Evolutionary conservation across 2,329 filamentous ascomycete species (phyloP), one percentile per base, ranked within the genome.

Genomic region (Fusarium sp.): DNA sequence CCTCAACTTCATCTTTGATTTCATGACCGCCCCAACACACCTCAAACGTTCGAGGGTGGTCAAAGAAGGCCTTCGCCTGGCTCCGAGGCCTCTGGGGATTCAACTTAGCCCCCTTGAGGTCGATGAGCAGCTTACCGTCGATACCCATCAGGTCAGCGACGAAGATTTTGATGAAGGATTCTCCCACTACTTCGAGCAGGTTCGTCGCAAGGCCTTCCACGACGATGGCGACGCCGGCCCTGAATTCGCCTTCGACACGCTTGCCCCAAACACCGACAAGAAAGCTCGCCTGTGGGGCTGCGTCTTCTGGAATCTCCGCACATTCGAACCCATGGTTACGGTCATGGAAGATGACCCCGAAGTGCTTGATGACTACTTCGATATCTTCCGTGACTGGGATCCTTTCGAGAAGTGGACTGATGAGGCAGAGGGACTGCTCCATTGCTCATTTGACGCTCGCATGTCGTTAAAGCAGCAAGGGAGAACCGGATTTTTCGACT

Each of bases 131-230:
- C 46, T 68, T 8, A 6, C 31, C 7, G 30, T 27, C 16, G n/a
- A 46, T n/a, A 4, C 60, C 6, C 39, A 47, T 15, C 23, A 39
- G 8, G 11, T 30, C 23, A 16, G 18, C 2, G 8, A 37, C 4
- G 34, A 16, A 3, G 7, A 11, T 5, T 31, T 23, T 4, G 4
- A 23, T 28, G 0, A 41, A 34, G 6, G 34, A 43, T 9, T 61
- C 54, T 50, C 31, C 15, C 7, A 39, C 37, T 7, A 15, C 11
- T 3, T 55, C 55, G 4, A 46, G 43, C 5, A 53, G 46, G 15
- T 69, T 8, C 62, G 36, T 13, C 66, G 66, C 6, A 39, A 40
- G 5, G 62, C 66, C 7, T 63, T 70, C 39, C 41, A 66, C 31
- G 15, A 56, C 4, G 66, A 70, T 3, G 16, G 40, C 7, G 62